phyloP scores from a whole-genome alignment of 139 green algal species.

The Volvox reticuliferus region DNA sequence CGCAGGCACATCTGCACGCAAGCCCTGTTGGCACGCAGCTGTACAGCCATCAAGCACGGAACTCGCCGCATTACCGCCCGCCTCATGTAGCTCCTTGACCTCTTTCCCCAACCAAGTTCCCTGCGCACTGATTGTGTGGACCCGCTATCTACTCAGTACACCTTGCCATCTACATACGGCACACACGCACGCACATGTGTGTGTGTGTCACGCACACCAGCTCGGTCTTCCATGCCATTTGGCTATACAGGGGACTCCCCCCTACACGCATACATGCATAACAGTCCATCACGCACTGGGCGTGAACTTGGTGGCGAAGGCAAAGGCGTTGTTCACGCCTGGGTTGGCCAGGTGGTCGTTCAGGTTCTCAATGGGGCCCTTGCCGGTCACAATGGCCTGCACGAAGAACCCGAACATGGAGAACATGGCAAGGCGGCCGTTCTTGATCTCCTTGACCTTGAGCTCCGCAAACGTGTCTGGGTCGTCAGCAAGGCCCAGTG shows the following conservation, averaged over 20 bases:
- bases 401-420: constrained; percentile 88
- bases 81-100: background rate
- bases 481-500: constrained; percentile 94
- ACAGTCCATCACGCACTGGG: constrained; percentile 52
- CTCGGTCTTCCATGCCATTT: background rate
- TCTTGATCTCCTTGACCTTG: constrained; percentile 81
- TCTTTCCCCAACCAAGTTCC: background rate
- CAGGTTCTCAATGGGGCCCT: constrained; percentile 78
- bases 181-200: background rate
- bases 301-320: constrained; percentile 75
- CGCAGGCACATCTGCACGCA: too few relatives aligned
- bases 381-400: constrained; percentile 85
- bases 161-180: background rate
- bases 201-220: background rate
- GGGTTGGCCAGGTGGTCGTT: constrained; percentile 86
- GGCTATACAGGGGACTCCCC: background rate
- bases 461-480: constrained; percentile 84
- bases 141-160: background rate
- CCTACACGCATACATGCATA: background rate
- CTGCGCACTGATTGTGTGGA: background rate
- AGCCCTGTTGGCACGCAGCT: too few relatives aligned
- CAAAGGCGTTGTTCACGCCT: constrained; percentile 76
- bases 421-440: constrained; percentile 94
- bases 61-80: too few relatives aligned
- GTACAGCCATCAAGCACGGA: background rate